phyloP scores from a whole-genome alignment of 2,329 filamentous ascomycete genomes.

The Xylaria digitata region DNA sequence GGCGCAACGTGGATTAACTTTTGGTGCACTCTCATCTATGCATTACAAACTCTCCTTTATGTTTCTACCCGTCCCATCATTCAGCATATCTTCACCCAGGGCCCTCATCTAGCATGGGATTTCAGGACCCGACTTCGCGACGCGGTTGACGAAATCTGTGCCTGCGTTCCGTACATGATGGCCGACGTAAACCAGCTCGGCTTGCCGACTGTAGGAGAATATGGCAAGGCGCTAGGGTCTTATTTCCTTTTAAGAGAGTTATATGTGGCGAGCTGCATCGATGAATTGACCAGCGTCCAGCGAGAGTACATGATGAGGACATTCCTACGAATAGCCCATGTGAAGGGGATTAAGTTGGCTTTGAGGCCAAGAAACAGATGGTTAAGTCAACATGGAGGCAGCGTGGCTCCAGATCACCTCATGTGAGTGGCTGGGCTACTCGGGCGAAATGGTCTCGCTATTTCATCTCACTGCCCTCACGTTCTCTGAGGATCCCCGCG shows the following conservation, averaged over 20 bases:
- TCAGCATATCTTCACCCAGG: not conserved
- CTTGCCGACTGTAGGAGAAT: constrained; percentile 17
- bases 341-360: constrained; percentile 29
- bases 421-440: not conserved
- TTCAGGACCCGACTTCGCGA: constrained; percentile 15
- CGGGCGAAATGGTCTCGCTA: not conserved
- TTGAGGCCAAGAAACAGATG: constrained; percentile 21
- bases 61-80: constrained; percentile 9
- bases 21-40: constrained; percentile 28
- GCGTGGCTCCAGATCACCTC: not conserved
- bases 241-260: constrained; percentile 28
- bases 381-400: constrained; percentile 13
- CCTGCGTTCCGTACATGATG: constrained; percentile 32
- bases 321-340: constrained; percentile 27
- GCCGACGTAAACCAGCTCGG: constrained; percentile 30
- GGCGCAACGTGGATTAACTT: constrained; percentile 29
- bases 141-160: constrained; percentile 29
- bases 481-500: not conserved
- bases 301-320: constrained; percentile 26
- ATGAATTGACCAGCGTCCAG: constrained; percentile 8
- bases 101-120: constrained; percentile 3
- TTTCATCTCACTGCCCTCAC: not conserved
- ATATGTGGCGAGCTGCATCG: constrained; percentile 28
- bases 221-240: constrained; percentile 31
- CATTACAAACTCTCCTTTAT: constrained; percentile 24